A percentile compares a stretch with the other conserved stretches of the same genome.
These are phyloP conservation scores for Podospora pseudopauciseta DNA, from an alignment of 495 filamentous ascomycete species.

Conservation along the genomic window DNA sequence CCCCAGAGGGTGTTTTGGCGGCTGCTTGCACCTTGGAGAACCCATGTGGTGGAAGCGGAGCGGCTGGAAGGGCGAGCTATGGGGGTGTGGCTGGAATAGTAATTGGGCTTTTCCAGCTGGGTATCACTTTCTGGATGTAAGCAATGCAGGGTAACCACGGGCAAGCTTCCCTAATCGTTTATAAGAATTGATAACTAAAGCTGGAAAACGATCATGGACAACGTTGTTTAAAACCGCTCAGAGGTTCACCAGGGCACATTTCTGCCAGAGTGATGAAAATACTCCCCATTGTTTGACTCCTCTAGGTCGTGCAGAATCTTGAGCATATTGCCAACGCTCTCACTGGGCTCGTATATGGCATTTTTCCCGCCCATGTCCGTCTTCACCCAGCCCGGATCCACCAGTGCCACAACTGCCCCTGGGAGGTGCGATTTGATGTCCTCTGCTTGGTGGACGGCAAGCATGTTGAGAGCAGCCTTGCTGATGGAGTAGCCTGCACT, in stretches of 20 bases:
- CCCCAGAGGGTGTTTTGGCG: background rate
- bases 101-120: background rate
- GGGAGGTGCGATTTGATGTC: constrained; percentile 32
- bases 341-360: constrained; percentile 46
- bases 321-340: constrained; percentile 41
- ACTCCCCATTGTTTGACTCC: constrained; percentile 39
- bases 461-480: constrained; percentile 44
- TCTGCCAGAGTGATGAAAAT: constrained; percentile 26
- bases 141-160: background rate
- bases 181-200: background rate
- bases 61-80: background rate
- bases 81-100: background rate
- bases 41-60: constrained; percentile 12
- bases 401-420: constrained; percentile 46
- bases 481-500: constrained; percentile 38
- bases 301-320: constrained; percentile 29
- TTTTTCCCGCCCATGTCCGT: constrained; percentile 58
- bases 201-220: background rate
- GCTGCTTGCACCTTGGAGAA: constrained; percentile 15
- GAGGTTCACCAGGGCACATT: constrained; percentile 28
- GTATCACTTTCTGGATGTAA: background rate
- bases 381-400: constrained; percentile 62
- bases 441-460: constrained; percentile 40
- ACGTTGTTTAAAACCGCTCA: background rate
- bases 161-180: background rate